These are phyloP conservation scores for Tolypocladium pustulatum DNA, from an alignment of 2,329 filamentous ascomycete species.

Conservation along the genomic window DNA sequence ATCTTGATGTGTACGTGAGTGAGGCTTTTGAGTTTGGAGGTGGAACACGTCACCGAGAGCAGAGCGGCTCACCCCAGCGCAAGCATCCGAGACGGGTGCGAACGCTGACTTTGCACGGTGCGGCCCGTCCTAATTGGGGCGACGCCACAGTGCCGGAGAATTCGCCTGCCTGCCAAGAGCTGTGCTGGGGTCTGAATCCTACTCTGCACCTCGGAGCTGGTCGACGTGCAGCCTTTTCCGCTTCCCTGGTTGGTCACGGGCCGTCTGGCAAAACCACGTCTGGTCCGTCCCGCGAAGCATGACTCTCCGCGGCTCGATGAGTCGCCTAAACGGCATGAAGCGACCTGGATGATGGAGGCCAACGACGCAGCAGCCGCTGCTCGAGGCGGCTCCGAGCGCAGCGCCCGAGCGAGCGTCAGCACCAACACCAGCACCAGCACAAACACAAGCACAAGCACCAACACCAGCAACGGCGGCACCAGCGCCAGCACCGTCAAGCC, in stretches of 20 bases:
- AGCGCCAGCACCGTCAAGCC: slow-evolving; percentile 1
- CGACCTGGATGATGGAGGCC: neutral
- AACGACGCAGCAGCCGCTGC: neutral
- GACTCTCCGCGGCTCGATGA: neutral
- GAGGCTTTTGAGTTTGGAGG: neutral
- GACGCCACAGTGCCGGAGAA: neutral
- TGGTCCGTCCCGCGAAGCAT: neutral
- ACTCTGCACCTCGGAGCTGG: neutral
- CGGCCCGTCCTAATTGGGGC: no score
- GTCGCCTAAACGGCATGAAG: neutral
- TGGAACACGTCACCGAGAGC: neutral
- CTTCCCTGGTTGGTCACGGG: neutral
- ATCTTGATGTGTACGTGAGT: neutral
- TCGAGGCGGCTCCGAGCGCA: neutral
- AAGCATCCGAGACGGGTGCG: neutral
- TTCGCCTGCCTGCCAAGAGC: neutral
- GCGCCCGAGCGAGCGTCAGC: neutral
- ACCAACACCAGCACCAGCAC: neutral
- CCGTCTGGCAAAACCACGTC: neutral
- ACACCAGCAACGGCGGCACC: neutral
- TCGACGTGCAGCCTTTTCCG: neutral
- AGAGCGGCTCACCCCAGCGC: neutral
- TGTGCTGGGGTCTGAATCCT: neutral
- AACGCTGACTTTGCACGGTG: neutral
- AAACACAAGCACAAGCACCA: neutral